Conservation (phyloP, 768 basidiomycete species). For the Cyclocybe cylindracea region DNA sequence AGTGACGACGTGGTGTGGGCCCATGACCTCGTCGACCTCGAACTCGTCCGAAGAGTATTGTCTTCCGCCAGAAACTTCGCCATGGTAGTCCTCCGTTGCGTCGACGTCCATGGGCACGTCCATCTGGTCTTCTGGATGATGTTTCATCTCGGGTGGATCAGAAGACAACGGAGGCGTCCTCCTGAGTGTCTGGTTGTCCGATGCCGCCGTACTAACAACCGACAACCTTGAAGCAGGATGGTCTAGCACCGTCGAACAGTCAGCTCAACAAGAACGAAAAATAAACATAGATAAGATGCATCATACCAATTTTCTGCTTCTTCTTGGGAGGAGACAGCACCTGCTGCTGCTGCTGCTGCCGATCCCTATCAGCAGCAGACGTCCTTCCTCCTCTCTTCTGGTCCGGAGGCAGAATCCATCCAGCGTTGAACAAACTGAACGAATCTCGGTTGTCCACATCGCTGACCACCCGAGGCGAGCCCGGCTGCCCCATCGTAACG, state of each 20-base stretch:
- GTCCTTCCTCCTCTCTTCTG: conserved; percentile 62
- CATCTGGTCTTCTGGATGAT: conserved; percentile 10
- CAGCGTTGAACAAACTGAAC: conserved; percentile 81
- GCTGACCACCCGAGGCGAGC: conserved; percentile 61
- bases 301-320: conserved; percentile 46
- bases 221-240: conserved; percentile 45
- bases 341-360: conserved; percentile 18
- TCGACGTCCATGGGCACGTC: conserved; percentile 24
- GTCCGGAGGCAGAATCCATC: conserved; percentile 85
- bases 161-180: conserved; percentile 16
- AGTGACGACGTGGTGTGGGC: conserved; percentile 21
- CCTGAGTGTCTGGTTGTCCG: conserved; percentile 44
- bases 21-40: conserved; percentile 16
- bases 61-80: not conserved
- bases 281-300: conserved; percentile 4
- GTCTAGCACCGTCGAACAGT: conserved; percentile 22
- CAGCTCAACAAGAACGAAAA: not conserved
- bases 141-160: conserved; percentile 21
- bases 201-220: conserved; percentile 44
- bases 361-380: conserved; percentile 33
- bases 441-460: conserved; percentile 70
- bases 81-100: not conserved
- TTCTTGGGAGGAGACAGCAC: conserved; percentile 54
- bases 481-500: conserved; percentile 23
- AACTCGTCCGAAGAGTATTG: too few species aligned